Evolutionary conservation across 768 basidiomycete genomes (phyloP), one percentile per base, ranked within the genome.

Genomic region (Russula dissimulans): DNA sequence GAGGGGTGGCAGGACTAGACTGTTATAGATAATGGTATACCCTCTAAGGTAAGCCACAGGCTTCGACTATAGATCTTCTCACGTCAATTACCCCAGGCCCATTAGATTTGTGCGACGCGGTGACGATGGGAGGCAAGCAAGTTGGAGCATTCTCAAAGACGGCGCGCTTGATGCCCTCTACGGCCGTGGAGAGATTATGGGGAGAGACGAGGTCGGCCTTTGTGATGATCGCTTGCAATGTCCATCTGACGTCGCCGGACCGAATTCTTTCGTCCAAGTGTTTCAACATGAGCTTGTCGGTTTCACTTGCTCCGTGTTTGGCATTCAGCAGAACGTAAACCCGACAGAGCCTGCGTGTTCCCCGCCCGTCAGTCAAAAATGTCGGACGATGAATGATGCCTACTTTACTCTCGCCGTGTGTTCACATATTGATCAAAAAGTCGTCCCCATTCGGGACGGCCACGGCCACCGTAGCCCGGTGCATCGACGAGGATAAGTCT

Each of bases 401-500:
- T 17, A 31, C 74, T 84, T 60, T 65, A 90, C 88, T 84, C 75
- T 67, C 79, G 71, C 17, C 89, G 82, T 42, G 73, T 80, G 55
- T 76, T 68, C 14, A 89, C 62, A 67, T 90, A 91, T 44, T 79
- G 71, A 55, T 86, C 76, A 69, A 91, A 89, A 4, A 88, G 65
- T 31, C 73, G 69, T 1, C 90, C 89, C 89, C 89, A 91, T 71
- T 89, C 86, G 38, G 78, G 77, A 45, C 86, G 78, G 12, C 90
- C 89, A 56, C 87, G 77, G 9, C 77, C 72, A 50, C 90, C 90
- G 69, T 91, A 92, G 15, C 90, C 89, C 3, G 90, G 90, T 12
- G 89, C 79, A 66, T 92, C 90, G 10, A 92, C 89, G 3, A 91
- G 72, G 22, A 89, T 68, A 38, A 88, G 74, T 42, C 81, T 77